phyloP scores from a whole-genome alignment of 2,329 filamentous ascomycete species.

The Fusarium bulbicola region DNA sequence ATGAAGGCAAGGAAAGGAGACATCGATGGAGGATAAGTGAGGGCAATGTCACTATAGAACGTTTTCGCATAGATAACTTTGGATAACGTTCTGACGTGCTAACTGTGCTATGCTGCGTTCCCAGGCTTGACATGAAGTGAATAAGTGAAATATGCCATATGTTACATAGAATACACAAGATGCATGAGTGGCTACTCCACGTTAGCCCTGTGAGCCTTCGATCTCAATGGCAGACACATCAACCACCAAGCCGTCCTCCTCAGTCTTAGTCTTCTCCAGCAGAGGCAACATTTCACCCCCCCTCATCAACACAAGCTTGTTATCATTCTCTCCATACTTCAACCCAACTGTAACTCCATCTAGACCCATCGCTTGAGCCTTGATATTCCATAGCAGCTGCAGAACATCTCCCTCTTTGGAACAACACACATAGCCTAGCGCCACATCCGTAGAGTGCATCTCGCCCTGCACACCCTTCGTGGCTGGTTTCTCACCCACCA shows the following conservation, averaged over 20 bases:
- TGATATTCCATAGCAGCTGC: constrained; percentile 79
- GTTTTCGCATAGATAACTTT: constrained; percentile 4
- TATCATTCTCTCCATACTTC: constrained; percentile 50
- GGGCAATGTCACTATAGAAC: background rate
- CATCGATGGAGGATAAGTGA: background rate
- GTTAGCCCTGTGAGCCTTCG: background rate
- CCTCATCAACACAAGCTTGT: constrained; percentile 61
- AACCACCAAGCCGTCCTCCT: background rate
- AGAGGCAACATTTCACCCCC: constrained; percentile 54
- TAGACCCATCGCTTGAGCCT: constrained; percentile 69
- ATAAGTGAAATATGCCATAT: background rate
- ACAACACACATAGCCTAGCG: constrained; percentile 77
- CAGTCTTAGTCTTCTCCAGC: constrained; percentile 4
- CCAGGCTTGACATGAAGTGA: background rate
- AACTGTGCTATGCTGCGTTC: background rate
- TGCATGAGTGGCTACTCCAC: background rate
- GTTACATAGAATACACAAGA: background rate
- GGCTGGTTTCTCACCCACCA: constrained; percentile 74
- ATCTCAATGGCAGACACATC: background rate
- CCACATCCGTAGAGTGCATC: constrained; percentile 67
- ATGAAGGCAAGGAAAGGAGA: background rate
- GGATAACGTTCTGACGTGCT: constrained; percentile 2
- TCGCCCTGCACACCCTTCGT: constrained; percentile 83
- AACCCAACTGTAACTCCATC: constrained; percentile 65
- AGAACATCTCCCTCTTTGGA: constrained; percentile 64